These are phyloP conservation scores for Entelexis paramagnoliae DNA, from an alignment of 1,139 yeast species.

Conservation along the genomic window DNA sequence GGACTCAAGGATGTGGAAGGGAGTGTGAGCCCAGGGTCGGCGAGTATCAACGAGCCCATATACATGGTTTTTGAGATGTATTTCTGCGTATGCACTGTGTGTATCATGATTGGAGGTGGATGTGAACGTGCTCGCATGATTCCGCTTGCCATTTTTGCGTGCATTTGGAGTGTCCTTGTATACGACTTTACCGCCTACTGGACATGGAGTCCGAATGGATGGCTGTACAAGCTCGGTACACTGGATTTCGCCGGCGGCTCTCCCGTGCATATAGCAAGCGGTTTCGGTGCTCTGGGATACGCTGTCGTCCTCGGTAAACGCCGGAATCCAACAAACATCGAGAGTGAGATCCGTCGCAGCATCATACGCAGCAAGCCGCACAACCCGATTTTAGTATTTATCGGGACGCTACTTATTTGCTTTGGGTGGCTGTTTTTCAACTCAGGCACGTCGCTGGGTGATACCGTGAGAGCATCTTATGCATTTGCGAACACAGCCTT, in stretches of 20 bases:
- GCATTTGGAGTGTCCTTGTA: slow-evolving; percentile 86
- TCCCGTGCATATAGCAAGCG: slow-evolving; percentile 90
- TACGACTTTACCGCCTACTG: slow-evolving; percentile 92
- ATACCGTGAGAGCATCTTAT: slow-evolving; percentile 83
- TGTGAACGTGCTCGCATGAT: slow-evolving; percentile 91
- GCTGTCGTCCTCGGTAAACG: slow-evolving; percentile 86
- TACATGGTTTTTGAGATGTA: slow-evolving; percentile 87
- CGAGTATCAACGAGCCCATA: slow-evolving; percentile 69
- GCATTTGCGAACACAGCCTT: slow-evolving; percentile 84
- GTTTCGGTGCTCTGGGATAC: slow-evolving; percentile 87
- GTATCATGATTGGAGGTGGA: slow-evolving; percentile 91
- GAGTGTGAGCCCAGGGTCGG: slow-evolving; percentile 53
- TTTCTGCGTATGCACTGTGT: slow-evolving; percentile 88
- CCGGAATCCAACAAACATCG: slow-evolving; percentile 48
- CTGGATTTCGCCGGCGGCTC: slow-evolving; percentile 97
- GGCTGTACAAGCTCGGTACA: slow-evolving; percentile 73
- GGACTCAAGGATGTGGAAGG: slow-evolving; percentile 72
- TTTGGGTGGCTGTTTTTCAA: slow-evolving; percentile 98
- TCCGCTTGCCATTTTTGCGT: slow-evolving; percentile 89
- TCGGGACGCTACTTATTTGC: slow-evolving; percentile 91
- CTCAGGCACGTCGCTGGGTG: slow-evolving; percentile 92
- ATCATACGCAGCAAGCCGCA: slow-evolving; percentile 60
- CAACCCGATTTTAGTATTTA: slow-evolving; percentile 71
- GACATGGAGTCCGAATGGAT: slow-evolving; percentile 91
- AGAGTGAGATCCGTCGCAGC: slow-evolving; percentile 51